A percentile compares a stretch with the other conserved stretches of the same genome.
Evolutionary conservation across 2,329 filamentous ascomycete genomes (phyloP).

Genomic region (Alternaria sp.): DNA sequence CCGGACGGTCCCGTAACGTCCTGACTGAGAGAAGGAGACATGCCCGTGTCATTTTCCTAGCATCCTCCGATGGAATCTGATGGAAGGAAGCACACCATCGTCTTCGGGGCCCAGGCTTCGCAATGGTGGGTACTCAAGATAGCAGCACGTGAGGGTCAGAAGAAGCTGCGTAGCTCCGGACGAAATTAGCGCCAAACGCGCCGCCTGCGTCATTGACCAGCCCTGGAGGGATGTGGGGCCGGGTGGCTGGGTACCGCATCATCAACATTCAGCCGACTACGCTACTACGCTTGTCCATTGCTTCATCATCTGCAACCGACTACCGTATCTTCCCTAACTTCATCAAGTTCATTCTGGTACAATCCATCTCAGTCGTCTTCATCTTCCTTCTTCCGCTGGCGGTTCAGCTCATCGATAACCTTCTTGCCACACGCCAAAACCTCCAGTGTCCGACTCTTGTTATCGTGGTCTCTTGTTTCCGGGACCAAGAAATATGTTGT

Average conservation of each 20-base stretch:
- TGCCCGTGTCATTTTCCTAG: background rate
- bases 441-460: slow-evolving; percentile 42
- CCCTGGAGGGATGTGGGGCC: background rate
- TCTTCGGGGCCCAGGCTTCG: background rate
- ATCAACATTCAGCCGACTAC: background rate
- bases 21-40: background rate
- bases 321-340: background rate
- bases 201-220: background rate
- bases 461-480: slow-evolving; percentile 42
- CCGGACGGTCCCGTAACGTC: background rate
- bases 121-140: background rate
- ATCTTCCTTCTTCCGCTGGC: slow-evolving; percentile 30
- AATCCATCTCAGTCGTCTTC: slow-evolving; percentile 20
- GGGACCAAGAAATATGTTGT: slow-evolving; percentile 42
- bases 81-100: background rate
- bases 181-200: background rate
- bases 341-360: background rate
- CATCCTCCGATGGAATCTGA: background rate
- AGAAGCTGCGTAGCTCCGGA: background rate
- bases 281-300: background rate
- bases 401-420: slow-evolving; percentile 40
- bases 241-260: background rate
- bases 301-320: background rate
- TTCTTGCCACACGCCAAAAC: slow-evolving; percentile 40
- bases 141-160: background rate